phyloP scores from a whole-genome alignment of 2,329 filamentous ascomycete genomes.

The Talaromyces sp. region DNA sequence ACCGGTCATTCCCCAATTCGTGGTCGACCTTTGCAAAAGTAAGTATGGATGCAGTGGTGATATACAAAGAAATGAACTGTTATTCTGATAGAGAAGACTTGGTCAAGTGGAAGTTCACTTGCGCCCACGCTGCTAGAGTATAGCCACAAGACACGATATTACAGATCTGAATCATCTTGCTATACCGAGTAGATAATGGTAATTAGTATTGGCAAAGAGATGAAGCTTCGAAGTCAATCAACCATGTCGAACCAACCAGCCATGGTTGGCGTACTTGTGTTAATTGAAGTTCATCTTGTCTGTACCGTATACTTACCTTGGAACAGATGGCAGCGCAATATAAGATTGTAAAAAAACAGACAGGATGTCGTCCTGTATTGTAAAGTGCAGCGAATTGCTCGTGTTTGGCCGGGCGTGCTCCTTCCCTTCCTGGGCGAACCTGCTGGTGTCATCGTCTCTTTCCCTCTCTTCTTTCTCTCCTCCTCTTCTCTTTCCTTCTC shows the following conservation, averaged over 20 bases:
- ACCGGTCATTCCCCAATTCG: background rate
- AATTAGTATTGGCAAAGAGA: background rate
- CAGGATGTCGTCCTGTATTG: background rate
- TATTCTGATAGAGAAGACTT: background rate
- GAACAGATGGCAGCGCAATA: background rate
- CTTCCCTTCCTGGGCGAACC: conserved; percentile 4
- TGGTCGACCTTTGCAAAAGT: background rate
- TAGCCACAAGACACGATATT: background rate
- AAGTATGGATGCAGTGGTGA: background rate
- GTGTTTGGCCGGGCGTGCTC: background rate
- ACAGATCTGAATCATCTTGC: background rate
- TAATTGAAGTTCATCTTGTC: background rate
- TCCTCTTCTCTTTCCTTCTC: background rate
- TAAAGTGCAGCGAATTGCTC: background rate
- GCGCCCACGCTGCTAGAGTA: background rate
- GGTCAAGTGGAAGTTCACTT: background rate
- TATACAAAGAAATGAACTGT: background rate
- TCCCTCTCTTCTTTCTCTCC: background rate
- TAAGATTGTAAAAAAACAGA: background rate
- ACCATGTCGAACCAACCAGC: background rate
- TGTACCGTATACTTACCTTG: background rate
- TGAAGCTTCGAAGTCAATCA: background rate
- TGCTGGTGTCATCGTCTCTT: background rate
- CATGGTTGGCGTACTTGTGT: background rate
- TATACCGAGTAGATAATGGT: background rate